A percentile compares a stretch with the other conserved stretches of the same genome.
These are phyloP conservation scores for Neofusicoccum kwambonambiense DNA, from an alignment of 2,329 filamentous ascomycete genomes.

Conservation along the genomic window DNA sequence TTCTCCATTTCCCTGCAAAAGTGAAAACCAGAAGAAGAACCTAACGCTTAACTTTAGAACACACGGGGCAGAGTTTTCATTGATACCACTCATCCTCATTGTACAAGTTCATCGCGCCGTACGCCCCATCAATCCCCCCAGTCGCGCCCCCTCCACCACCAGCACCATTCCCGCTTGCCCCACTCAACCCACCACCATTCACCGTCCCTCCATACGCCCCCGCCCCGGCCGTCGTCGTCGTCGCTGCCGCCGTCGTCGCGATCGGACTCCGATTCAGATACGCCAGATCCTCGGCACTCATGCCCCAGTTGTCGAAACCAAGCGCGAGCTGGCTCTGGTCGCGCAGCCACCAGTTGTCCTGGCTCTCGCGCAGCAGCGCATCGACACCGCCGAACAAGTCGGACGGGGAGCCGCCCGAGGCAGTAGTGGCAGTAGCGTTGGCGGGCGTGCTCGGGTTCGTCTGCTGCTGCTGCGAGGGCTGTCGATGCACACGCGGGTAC, in stretches of 20 bases:
- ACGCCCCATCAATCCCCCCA: constrained; percentile 25
- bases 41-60: background rate
- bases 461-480: background rate
- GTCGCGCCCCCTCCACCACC: constrained; percentile 16
- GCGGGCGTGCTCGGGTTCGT: constrained; percentile 1
- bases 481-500: background rate
- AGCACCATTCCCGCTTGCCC: constrained; percentile 12
- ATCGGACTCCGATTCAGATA: background rate
- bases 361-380: constrained; percentile 60
- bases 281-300: constrained; percentile 16
- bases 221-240: background rate
- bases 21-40: background rate
- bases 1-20: no score
- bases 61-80: constrained; percentile 22
- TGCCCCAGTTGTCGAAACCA: constrained; percentile 63
- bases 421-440: background rate
- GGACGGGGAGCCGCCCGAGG: constrained; percentile 42
- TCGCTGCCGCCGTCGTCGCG: background rate
- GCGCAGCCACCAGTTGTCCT: constrained; percentile 58
- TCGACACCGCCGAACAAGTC: constrained; percentile 61
- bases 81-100: constrained; percentile 45
- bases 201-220: background rate
- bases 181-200: constrained; percentile 23
- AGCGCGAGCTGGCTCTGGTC: constrained; percentile 61
- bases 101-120: constrained; percentile 32